Evolutionary conservation across 2,329 filamentous ascomycete species (phyloP), one percentile per base, ranked within the genome.

Genomic region (Knufia petricola): DNA sequence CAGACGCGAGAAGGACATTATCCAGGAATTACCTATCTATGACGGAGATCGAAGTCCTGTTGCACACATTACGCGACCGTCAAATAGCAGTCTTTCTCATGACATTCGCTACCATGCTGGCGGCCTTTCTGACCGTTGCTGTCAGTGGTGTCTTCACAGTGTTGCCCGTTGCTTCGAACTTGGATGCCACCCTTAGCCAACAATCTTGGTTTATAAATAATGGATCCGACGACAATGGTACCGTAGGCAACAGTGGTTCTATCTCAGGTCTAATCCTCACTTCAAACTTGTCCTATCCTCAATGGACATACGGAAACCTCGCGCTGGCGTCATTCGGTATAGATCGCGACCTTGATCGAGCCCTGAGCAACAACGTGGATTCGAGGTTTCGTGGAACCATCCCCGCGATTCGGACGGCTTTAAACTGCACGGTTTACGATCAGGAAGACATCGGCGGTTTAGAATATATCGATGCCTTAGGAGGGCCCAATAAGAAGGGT

Each of bases 1-100:
- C 34, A 7, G 15, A 37, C 34, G 34, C 6, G 19, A n/a, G 6
- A 7, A 37, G 19, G 15, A 37, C 34, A n/a, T n/a, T 37, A 37
- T 37, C 34, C 4, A 37, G 34, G 34, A 37, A 37, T n/a, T 37
- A 37, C 19, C 34, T 37, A 37, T 37, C 34, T 7, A 37, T 37
- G 34, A 37, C 34, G 4, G 34, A 37, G 13, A n/a, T 37, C 15
- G 34, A 37, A 20, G 34, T 37, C 7, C 19, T 37, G 4, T 20
- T 37, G 6, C 34, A 37, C 15, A 7, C 34, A 4, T 7, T 20
- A 37, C n/a, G 4, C 13, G 34, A 37, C 19, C 34, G 34, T 4
- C 34, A 37, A n/a, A 20, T 20, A 15, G 34, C 6, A 15, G 19
- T 20, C 13, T 37, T n/a, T 20, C 15, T n/a, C 34, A 37, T 37